Evolutionary conservation across 164 flowering plant genomes (phyloP).

Genomic region (Paratinospora sagittata): DNA sequence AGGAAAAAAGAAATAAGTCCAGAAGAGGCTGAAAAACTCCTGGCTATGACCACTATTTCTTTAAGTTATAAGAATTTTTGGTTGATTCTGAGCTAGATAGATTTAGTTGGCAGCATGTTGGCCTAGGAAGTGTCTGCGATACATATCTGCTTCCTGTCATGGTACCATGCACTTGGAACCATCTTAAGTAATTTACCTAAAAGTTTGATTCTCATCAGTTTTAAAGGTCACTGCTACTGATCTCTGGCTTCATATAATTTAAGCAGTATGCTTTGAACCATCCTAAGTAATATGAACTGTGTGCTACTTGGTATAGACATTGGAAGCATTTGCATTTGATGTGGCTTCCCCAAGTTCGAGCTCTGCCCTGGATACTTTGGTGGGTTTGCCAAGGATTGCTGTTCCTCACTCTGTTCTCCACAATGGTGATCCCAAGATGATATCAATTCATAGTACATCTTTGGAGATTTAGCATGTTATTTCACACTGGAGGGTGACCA

Average conservation of each 20-base stretch:
- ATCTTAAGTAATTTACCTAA: neutral
- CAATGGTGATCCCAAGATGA: neutral
- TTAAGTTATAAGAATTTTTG: neutral
- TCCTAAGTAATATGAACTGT: neutral
- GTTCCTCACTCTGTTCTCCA: constrained; percentile 1
- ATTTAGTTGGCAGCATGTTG: neutral
- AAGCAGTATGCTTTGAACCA: neutral
- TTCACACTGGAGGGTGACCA: neutral
- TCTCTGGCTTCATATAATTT: neutral
- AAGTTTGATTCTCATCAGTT: neutral
- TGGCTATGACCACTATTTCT: neutral
- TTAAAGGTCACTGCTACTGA: neutral
- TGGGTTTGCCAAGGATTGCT: constrained; percentile 9
- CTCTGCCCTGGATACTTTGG: constrained; percentile 4
- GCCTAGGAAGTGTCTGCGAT: neutral
- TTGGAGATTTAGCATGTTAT: neutral
- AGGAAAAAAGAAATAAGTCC: neutral
- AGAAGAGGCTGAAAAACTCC: neutral
- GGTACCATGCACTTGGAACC: neutral
- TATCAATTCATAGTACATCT: neutral
- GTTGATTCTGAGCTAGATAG: neutral
- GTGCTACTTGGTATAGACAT: constrained; percentile 10
- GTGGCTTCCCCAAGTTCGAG: constrained; percentile 16
- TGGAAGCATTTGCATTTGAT: constrained; percentile 21
- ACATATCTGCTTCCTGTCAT: neutral